Percentiles rank a stretch among this genome's conserved stretches.
phyloP scores from a whole-genome alignment of 208 protist genomes.

The Leishmania lainsoni region DNA sequence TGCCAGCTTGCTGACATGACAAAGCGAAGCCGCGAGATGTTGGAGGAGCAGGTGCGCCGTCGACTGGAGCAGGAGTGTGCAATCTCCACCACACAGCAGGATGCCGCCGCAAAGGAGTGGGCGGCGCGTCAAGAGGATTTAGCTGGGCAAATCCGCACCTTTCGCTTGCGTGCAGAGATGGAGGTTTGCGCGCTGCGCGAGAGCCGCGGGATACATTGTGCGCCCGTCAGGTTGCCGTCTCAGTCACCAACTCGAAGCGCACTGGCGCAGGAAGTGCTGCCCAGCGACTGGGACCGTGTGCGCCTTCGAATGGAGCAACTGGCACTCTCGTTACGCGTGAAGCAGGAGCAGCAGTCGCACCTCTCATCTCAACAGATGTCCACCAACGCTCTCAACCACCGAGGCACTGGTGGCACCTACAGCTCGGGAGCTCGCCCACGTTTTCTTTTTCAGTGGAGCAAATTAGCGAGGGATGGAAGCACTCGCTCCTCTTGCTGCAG shows the following conservation, averaged over 20 bases:
- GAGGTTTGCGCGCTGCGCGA: slow-evolving; percentile 24
- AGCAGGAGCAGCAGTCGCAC: slow-evolving; percentile 3
- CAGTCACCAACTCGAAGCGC: neutral
- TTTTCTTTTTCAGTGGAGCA: neutral
- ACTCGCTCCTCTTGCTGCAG: slow-evolving; percentile 17
- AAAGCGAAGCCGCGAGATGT: slow-evolving; percentile 9
- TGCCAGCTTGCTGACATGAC: slow-evolving; percentile 14
- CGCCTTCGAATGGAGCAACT: slow-evolving; percentile 8
- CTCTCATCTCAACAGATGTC: neutral
- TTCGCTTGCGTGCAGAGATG: slow-evolving; percentile 11
- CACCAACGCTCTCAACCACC: neutral
- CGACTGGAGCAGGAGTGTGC: slow-evolving; percentile 12
- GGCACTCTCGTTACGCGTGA: slow-evolving; percentile 2
- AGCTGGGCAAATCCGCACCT: slow-evolving; percentile 12
- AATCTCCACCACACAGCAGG: slow-evolving; percentile 13
- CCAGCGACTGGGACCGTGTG: slow-evolving; percentile 8
- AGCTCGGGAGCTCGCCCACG: neutral
- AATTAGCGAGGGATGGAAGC: slow-evolving; percentile 4
- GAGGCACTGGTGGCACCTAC: neutral
- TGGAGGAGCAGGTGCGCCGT: slow-evolving; percentile 23
- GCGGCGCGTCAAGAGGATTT: slow-evolving; percentile 14
- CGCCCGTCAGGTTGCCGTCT: neutral
- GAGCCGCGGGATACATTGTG: neutral
- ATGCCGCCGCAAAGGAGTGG: slow-evolving; percentile 9
- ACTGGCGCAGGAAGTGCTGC: slow-evolving; percentile 2